Evolutionary conservation across 2,329 filamentous ascomycete species (phyloP).

Genomic region (Clarireedia sp.): DNA sequence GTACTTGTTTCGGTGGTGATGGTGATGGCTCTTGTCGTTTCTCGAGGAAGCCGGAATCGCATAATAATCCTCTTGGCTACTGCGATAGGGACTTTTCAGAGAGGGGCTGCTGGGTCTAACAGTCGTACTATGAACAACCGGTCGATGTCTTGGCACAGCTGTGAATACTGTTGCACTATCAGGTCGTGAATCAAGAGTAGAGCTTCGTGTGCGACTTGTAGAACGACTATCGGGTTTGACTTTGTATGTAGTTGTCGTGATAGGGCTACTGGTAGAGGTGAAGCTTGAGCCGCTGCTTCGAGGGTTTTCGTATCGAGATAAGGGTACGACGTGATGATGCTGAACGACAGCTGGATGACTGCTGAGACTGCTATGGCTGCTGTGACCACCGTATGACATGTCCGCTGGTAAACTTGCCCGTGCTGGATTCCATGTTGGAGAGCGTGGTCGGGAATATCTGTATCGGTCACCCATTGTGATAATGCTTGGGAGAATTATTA

Average conservation of each 20-base stretch:
- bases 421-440: constrained; percentile 42
- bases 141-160: constrained; percentile 36
- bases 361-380: no score
- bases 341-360: constrained; percentile 12
- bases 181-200: constrained; percentile 44
- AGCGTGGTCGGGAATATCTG: constrained; percentile 36
- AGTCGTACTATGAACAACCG: constrained; percentile 24
- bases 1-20: constrained; percentile 33
- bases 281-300: constrained; percentile 31
- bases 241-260: constrained; percentile 49
- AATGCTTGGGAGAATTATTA: not conserved
- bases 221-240: constrained; percentile 45
- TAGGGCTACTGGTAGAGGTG: constrained; percentile 25
- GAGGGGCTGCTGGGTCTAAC: constrained; percentile 38
- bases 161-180: constrained; percentile 45
- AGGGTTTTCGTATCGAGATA: constrained; percentile 29
- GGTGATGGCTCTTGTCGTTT: constrained; percentile 30
- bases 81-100: constrained; percentile 43
- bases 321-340: constrained; percentile 47
- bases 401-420: constrained; percentile 46
- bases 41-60: constrained; percentile 51
- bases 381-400: constrained; percentile 22
- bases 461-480: constrained; percentile 39
- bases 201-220: constrained; percentile 39
- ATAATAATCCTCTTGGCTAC: constrained; percentile 47